phyloP scores from a whole-genome alignment of 2,329 filamentous ascomycete genomes.

The Colletotrichum shisoi region DNA sequence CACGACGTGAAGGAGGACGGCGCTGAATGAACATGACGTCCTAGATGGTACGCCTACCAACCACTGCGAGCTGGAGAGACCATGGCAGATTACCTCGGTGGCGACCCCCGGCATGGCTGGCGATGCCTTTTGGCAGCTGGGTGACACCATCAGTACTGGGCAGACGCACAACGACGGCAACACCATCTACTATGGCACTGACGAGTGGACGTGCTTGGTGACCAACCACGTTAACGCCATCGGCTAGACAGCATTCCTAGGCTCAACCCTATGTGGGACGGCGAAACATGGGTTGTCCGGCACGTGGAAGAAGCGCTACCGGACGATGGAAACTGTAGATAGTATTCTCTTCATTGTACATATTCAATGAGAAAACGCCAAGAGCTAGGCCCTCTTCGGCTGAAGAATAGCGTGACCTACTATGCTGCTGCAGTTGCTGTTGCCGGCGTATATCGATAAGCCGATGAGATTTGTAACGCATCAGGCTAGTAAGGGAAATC shows the following conservation, averaged over 20 bases:
- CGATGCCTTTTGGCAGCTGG: slow-evolving; percentile 54
- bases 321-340: neutral
- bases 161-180: slow-evolving; percentile 55
- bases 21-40: neutral
- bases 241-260: neutral
- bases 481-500: neutral
- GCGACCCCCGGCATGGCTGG: slow-evolving; percentile 46
- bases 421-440: too few relatives aligned
- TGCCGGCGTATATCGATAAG: too few relatives aligned
- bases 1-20: rapidly evolving
- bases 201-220: slow-evolving; percentile 55
- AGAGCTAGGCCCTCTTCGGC: neutral
- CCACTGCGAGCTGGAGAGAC: slow-evolving; percentile 56
- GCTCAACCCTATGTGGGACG: neutral
- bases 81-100: slow-evolving; percentile 53
- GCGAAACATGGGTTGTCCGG: neutral
- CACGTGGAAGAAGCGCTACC: neutral
- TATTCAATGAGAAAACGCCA: neutral
- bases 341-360: slow-evolving; percentile 23
- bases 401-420: neutral
- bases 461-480: too few relatives aligned
- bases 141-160: slow-evolving; percentile 53
- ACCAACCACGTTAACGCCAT: slow-evolving; percentile 51
- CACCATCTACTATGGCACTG: slow-evolving; percentile 55
- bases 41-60: slow-evolving; percentile 43